phyloP scores from a whole-genome alignment of 2,329 filamentous ascomycete species.

The Phaeomoniella chlamydospora region DNA sequence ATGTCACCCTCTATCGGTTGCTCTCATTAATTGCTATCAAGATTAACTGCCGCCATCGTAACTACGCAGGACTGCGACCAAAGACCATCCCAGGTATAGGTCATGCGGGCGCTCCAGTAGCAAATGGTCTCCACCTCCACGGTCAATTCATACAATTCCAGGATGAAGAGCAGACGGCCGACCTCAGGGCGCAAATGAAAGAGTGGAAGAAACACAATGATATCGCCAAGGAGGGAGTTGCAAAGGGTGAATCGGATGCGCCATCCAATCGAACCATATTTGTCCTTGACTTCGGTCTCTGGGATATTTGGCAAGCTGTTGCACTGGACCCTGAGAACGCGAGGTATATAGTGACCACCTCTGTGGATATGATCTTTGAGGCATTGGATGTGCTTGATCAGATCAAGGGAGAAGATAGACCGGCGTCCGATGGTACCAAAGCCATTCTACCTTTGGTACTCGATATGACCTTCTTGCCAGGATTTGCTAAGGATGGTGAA shows the following conservation, averaged over 20 bases:
- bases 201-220: conserved; percentile 20
- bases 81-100: conserved; percentile 1
- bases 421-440: not conserved
- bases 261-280: conserved; percentile 19
- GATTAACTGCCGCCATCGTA: not conserved
- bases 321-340: conserved; percentile 14
- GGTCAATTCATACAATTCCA: conserved; percentile 1
- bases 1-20: not conserved
- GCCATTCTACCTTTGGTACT: conserved; percentile 21
- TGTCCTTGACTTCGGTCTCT: conserved; percentile 21
- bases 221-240: conserved; percentile 9
- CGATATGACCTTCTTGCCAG: conserved; percentile 25
- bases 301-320: conserved; percentile 23
- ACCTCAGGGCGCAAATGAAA: conserved; percentile 21
- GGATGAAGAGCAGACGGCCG: conserved; percentile 12
- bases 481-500: conserved; percentile 14
- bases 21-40: not conserved
- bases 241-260: conserved; percentile 10
- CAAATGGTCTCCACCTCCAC: conserved; percentile 4
- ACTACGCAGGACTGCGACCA: not conserved
- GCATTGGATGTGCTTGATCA: conserved; percentile 17
- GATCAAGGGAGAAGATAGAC: conserved; percentile 10
- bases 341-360: conserved; percentile 14
- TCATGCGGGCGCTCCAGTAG: conserved; percentile 5
- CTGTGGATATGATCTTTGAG: conserved; percentile 18